Conservation (phyloP, 2,329 filamentous ascomycete species). For the Pestalotiopsis sp. region DNA sequence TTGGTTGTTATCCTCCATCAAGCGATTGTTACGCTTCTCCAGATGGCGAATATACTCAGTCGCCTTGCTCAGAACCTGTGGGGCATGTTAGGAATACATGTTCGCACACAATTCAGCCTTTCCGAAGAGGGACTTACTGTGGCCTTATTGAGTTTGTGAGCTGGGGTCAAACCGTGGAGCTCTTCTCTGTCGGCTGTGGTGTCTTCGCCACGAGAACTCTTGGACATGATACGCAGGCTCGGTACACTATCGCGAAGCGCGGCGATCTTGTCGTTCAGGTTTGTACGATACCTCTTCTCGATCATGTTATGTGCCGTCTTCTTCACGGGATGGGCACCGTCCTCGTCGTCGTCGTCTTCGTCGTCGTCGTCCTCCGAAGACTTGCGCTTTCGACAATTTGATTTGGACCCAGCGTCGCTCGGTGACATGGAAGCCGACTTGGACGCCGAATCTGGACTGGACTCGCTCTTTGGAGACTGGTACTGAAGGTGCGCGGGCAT, state of each 20-base stretch:
- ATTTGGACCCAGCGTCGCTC: constrained; percentile 53
- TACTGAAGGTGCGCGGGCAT: constrained; percentile 67
- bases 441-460: constrained; percentile 60
- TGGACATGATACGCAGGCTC: constrained; percentile 82
- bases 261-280: constrained; percentile 96
- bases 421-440: constrained; percentile 56
- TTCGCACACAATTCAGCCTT: background rate
- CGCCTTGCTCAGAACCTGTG: constrained; percentile 80
- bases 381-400: constrained; percentile 67
- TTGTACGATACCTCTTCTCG: constrained; percentile 94
- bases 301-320: constrained; percentile 99
- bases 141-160: constrained; percentile 97
- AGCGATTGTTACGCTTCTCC: constrained; percentile 83
- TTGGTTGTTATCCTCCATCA: constrained; percentile 78
- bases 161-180: constrained; percentile 78
- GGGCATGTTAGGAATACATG: constrained; percentile 19
- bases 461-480: constrained; percentile 58
- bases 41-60: constrained; percentile 95
- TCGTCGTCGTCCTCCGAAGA: constrained; percentile 62
- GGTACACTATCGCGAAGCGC: constrained; percentile 90
- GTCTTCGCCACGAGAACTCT: constrained; percentile 69
- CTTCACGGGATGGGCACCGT: constrained; percentile 65
- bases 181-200: constrained; percentile 77
- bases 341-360: constrained; percentile 63
- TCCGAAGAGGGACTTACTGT: constrained; percentile 56